Base-by-base conservation (phyloP, 371 early-diverging fungal genomes). In the Lichtheimia ramosa region DNA sequence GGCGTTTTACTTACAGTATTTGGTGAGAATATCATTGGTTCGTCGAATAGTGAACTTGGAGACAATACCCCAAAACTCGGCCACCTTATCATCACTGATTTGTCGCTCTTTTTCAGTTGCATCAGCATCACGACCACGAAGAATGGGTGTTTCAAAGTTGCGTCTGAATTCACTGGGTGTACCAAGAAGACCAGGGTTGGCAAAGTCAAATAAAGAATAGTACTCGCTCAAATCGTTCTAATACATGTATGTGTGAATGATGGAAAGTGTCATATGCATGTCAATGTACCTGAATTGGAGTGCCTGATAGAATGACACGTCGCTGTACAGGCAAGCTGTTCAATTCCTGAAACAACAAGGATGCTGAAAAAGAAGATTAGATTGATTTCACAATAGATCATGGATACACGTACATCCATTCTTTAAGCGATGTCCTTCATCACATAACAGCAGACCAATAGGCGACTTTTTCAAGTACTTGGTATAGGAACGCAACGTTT, bases 381-480 rank as follows among this genome's bases (percentile, higher is more conserved):
- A n/a, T 21, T 5, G 3, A 20, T 51, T 2, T 14, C n/a, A 56
- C n/a, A 25, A 27, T 24, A 41, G 14, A 21, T 8, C 20, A 7
- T 51, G 21, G 13, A 1, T 18, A 27, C 14, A 51, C 59, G 1
- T 66, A 82, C 81, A 73, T 40, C 90, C 79, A 69, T 99, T 99
- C 73, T 99, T 99, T 43, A 99, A 71, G 16, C 98, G 85, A 79
- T 99, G 99, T 0, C 98, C 99, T 83, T 98, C 99, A 69, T 98
- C 99, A 70, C 98, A 95, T 12, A 98, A 68, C 51, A 99, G 69
- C n/a, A 97, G 66, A 21, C 97, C 99, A 65, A 97, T 92, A 20
- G 92, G 92, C 0, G 90, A 83, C 20, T 89, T 87, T 7, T 81
- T 71, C 23, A 98, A 66, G 27, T 89, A 83, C 15, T 79, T 79